Base-by-base conservation (phyloP, 257 asterid genomes). In the Primulina huaijiensis region DNA sequence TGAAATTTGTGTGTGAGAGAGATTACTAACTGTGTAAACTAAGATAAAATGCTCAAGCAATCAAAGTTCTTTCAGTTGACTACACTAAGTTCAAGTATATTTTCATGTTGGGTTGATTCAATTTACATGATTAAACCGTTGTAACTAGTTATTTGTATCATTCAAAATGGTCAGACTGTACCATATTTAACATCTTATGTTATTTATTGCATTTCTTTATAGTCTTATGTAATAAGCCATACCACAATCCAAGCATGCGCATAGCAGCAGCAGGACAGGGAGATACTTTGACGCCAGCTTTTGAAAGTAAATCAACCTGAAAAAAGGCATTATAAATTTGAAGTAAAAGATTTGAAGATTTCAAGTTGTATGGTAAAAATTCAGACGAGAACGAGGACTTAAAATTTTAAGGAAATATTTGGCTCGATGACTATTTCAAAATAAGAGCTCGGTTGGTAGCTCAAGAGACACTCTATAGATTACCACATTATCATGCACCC, bases 251-350 rank as follows among this genome's bases (percentile, higher is more conserved):
- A 21, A 88, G 93, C 95, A 86, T 84, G 38, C 74, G 95, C 97
- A 88, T 90, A 55, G 95, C 95, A 76, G 95, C 85, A 84, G 97
- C 95, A 74, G 97, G 95, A 75, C 95, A 88, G 58, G 88, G 97
- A 29, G 95, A 90, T 30, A 86, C 95, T 84, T 90, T 90, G 27
- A 88, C 97, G 63, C 90, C 93, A 14, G 84, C 77, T 77, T 74
- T 75, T 38, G 90, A 71, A 23, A 90, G 85, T 69, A 76, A 75
- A 70, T 67, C 79, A 69, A 90, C 66, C 97, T 90, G 84, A 77
- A 38, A 77, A 72, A 67, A 58, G 12, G 53, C 17, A 21, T 30
- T n/a, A 25, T 8, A n/a, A 6, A 64, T 30, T 30, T 30, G 34
- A 30, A 30, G 34, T 30, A 30, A 30, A 30, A 30, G 34, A 50